Base-by-base conservation (phyloP, 2,329 filamentous ascomycete species). In the Talaromyces sp. region DNA sequence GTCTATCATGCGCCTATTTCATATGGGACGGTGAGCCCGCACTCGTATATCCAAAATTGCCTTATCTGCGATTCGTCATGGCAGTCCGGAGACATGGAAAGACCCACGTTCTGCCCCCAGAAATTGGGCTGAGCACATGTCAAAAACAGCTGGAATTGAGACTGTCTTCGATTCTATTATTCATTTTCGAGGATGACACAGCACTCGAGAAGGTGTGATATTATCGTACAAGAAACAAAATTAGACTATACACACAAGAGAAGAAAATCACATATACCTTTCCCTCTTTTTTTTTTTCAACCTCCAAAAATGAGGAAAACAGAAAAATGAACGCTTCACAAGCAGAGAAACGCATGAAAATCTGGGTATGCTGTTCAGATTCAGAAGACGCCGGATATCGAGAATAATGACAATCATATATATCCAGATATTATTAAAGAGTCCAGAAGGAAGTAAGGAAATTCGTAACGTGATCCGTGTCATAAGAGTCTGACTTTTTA, bases 141-240 rank as follows among this genome's bases (percentile, higher is more conserved):
- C 23, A 42, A 57, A 25, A 35, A 35, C 9, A 52, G n/a, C 35
- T 54, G 40, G 25, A n/a, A n/a, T n/a, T 28, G 6, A 28, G 3
- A 28, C 3, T 28, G 3, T 28, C 6, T 28, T 28, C 28, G 28
- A 28, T 28, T 28, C 3, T 28, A 3, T 6, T 6, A 28, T 28
- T 28, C 6, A 6, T 28, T 28, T 28, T 3, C 6, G 18, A 33
- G n/a, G 18, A 18, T 21, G 35, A 18, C 7, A n/a, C 33, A 23
- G 21, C 28, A 46, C 40, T 33, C 12, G 21, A 18, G 39, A 60
- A 14, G 12, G 16, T 40, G 18, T 54, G 55, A 54, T 55, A 56
- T 52, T 61, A 61, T 61, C 50, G 48, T 61, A 61, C 59, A 61
- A 61, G n/a, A 55, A 56, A 37, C 11, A 46, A 54, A 48, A 42